These are phyloP conservation scores for Hymenoscyphus salicellus DNA, from an alignment of 2,329 filamentous ascomycete genomes.

Conservation along the genomic window DNA sequence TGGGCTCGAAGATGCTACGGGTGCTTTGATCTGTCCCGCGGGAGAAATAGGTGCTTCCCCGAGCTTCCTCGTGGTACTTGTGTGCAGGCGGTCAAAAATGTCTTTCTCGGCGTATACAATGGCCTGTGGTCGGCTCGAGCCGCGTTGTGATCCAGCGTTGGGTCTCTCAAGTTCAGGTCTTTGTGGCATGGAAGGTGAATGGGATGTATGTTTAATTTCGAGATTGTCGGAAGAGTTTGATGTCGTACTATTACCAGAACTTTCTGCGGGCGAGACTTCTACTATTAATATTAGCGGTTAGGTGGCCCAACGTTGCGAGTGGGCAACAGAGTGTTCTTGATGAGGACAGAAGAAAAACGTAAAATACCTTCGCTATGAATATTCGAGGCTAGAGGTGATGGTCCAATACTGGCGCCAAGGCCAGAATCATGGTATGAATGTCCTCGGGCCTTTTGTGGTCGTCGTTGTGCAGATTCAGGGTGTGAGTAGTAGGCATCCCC, in stretches of 20 bases:
- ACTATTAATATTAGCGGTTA: constrained; percentile 14
- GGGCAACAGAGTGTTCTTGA: not conserved
- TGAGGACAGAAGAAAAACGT: not conserved
- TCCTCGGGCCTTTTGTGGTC: constrained; percentile 18
- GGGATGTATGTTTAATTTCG: constrained; percentile 21
- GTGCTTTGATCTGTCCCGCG: constrained; percentile 12
- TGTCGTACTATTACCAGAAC: constrained; percentile 28
- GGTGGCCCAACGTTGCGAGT: not conserved
- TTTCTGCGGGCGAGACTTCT: constrained; percentile 30
- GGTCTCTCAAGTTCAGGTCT: constrained; percentile 5
- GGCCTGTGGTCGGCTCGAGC: constrained; percentile 23
- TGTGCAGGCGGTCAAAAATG: constrained; percentile 35
- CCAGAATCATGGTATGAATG: constrained; percentile 33
- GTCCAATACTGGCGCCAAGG: constrained; percentile 25
- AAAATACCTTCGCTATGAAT: constrained; percentile 32
- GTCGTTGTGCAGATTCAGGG: constrained; percentile 15
- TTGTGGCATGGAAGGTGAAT: constrained; percentile 6
- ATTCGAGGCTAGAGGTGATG: constrained; percentile 31
- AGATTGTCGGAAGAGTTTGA: constrained; percentile 30
- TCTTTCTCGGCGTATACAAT: constrained; percentile 29
- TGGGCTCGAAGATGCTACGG: constrained; percentile 6
- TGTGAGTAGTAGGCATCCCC: constrained; percentile 20
- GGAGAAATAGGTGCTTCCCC: constrained; percentile 34
- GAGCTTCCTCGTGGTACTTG: constrained; percentile 33
- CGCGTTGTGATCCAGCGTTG: constrained; percentile 10